Evolutionary conservation across 768 basidiomycete species (phyloP).

Genomic region (Daedaleopsis sinensis): DNA sequence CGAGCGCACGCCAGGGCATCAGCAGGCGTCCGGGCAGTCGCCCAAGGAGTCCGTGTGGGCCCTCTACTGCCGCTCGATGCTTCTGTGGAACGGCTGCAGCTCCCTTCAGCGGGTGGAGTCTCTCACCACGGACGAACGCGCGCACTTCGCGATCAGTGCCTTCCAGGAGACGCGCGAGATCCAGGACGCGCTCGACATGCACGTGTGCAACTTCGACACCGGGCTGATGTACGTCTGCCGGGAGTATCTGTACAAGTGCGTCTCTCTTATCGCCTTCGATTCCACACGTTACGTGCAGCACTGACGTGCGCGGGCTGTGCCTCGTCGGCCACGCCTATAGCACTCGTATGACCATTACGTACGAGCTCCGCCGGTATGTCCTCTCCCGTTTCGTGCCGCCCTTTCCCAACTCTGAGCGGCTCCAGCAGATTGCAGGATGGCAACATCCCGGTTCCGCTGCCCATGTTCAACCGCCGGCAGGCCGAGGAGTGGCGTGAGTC

Average conservation of each 20-base stretch:
- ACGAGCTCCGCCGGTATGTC: slow-evolving; percentile 65
- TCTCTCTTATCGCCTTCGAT: slow-evolving; percentile 21
- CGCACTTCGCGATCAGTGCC: slow-evolving; percentile 60
- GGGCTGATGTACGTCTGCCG: slow-evolving; percentile 65
- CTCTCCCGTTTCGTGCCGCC: slow-evolving; percentile 12
- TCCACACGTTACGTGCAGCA: slow-evolving; percentile 2
- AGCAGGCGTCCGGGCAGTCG: slow-evolving; percentile 46
- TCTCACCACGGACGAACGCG: slow-evolving; percentile 52
- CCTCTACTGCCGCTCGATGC: slow-evolving; percentile 79
- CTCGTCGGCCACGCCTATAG: slow-evolving; percentile 37
- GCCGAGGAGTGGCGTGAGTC: slow-evolving; percentile 80
- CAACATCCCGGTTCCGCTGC: slow-evolving; percentile 43
- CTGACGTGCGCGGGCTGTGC: slow-evolving; percentile 18
- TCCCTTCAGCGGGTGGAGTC: slow-evolving; percentile 46
- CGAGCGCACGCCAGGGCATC: slow-evolving; percentile 45
- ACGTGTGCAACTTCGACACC: slow-evolving; percentile 73
- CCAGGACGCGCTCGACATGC: slow-evolving; percentile 66
- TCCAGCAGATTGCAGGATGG: slow-evolving; percentile 54
- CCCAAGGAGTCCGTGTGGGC: slow-evolving; percentile 84
- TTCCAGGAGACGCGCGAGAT: slow-evolving; percentile 70
- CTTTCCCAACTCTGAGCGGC: slow-evolving; percentile 21
- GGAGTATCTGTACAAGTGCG: slow-evolving; percentile 78
- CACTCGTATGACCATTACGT: slow-evolving; percentile 65
- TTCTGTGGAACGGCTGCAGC: slow-evolving; percentile 75
- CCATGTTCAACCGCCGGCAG: slow-evolving; percentile 69